Evolutionary conservation across 1,284 basidiomycete species (phyloP), one percentile per base, ranked within the genome.

Genomic region (Trametes polyzona): DNA sequence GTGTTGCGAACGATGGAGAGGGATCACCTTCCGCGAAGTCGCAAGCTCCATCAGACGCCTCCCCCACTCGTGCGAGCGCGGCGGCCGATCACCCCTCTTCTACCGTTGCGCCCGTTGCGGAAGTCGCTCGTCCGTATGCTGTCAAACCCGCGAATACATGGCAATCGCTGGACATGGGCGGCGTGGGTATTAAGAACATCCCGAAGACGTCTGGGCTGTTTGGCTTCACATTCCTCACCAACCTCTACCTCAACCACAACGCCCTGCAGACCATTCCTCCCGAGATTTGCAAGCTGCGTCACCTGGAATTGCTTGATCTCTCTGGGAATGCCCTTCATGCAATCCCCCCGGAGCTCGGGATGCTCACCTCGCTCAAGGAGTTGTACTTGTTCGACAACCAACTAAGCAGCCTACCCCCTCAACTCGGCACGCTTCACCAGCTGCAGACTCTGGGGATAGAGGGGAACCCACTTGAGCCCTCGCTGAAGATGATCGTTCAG

Each of bases 241-340:
- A 90, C 62, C 86, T 99, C 53, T 99, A 97, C 76, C 92, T 99
- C 75, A 98, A 98, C 69, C 96, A 99, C 80, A 99, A 99, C 70
- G 81, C 87, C 32, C 83, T 99, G 55, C 81, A 88, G 16, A 75
- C 83, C 64, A 78, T 99, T 44, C 95, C 96, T 3, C 83, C 92
- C 10, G 86, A 92, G 71, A 94, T 99, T 63, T 81, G 91, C 52
- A 87, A 86, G 66, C 84, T 99, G 55, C 86, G 87, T 40, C 90
- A 96, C 69, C 82, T 99, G 43, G 92, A 95, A 61, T 78, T 96
- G 16, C 85, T 99, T 43, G 97, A 99, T 76, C 83, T 96, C 29
- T 97, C 96, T 0, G 91, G 89, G 52, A 99, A 99, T 74, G 87
- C 85, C 67, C 83, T 99, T 50, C 74, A 82, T 16, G 76, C 83